Evolutionary conservation across 2,329 filamentous ascomycete species (phyloP), one percentile per base, ranked within the genome.

Genomic region (Aspergillus uvarum): DNA sequence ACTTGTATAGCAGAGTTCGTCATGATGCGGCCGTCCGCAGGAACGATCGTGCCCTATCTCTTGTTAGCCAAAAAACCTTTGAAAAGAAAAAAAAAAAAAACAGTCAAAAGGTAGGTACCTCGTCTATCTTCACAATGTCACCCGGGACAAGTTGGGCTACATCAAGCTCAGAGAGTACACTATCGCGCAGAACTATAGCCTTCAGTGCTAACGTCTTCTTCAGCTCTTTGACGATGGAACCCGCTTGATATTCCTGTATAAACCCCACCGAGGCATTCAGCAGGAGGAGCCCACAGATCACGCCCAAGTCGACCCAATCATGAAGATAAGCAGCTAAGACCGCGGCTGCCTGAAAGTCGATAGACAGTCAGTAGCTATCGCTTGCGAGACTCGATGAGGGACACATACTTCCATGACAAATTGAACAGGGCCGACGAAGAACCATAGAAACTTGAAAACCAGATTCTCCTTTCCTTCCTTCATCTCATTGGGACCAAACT

Each of bases 261-360:
- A 96, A 96, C 79, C 92, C 91, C 65, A 96, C 92, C 65, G 79
- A 81, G 47, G 92, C 92, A 80, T 96, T 96, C 65, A 96, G 89
- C 66, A 96, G 76, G 10, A 96, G 84, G 54, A 96, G 83, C 72
- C 81, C 91, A 77, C 89, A 92, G 68, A 96, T 96, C 72, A 96
- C 91, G 83, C 91, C 92, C 72, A 96, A 94, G 81, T 96, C 92
- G 65, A 96, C 89, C 92, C 92, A 96, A 71, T 95, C 90, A 77
- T 90, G 79, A 47, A 96, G 86, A 86, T 90, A 90, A 63, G 89
- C 90, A 74, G 92, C 91, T 60, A 96, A 84, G 72, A 93, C 82
- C 68, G 89, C 89, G 63, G 91, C 90, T 77, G 86, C 84, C 86
- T 88, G 59, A 48, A 14, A 64, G 22, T 44, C 57, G 60, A 51